Base-by-base conservation (phyloP, 2,329 filamentous ascomycete genomes). In the Alternaria consortialis region DNA sequence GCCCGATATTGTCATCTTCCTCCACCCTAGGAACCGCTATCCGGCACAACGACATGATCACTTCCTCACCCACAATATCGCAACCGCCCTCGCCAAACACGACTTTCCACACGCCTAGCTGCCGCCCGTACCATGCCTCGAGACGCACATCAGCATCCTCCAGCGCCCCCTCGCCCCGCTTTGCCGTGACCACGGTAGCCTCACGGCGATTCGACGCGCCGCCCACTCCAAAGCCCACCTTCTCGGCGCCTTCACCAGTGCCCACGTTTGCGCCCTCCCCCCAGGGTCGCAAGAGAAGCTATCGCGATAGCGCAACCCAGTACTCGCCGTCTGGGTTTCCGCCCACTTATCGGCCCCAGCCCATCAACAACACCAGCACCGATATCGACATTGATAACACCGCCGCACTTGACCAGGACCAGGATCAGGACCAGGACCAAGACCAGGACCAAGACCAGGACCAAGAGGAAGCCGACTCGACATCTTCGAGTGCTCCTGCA, bases 251-350 rank as follows among this genome's bases (percentile, higher is more conserved):
- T 25, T 72, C 74, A 40, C 72, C 73, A n/a, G 65, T 67, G 15
- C 44, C 70, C 3, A 51, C 64, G 15, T 68, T 69, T 51, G 51
- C 68, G 23, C 60, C 61, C 15, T 77, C 74, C 39, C 74, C 74
- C 2, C 72, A 72, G 58, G 51, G 61, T 44, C 66, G 60, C 63
- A 75, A 71, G 66, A 74, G 74, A 46, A 69, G 74, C 62, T 83
- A 82, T 75, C 79, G 80, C 58, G 83, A 86, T 79, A 80, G 80
- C 34, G 81, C 78, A 60, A 87, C 85, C 36, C 85, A 87, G 73
- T 87, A 86, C 73, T 84, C 84, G 43, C 84, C 84, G 44, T 79
- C 82, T 58, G 80, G 79, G 60, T 79, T 74, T 55, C 79, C 84
- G 65, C 79, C 82, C 61, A 83, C 83, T 54, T 79, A 77, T 54